Conservation (phyloP, 345 rosid species). For the Eucalyptus virginea region DNA sequence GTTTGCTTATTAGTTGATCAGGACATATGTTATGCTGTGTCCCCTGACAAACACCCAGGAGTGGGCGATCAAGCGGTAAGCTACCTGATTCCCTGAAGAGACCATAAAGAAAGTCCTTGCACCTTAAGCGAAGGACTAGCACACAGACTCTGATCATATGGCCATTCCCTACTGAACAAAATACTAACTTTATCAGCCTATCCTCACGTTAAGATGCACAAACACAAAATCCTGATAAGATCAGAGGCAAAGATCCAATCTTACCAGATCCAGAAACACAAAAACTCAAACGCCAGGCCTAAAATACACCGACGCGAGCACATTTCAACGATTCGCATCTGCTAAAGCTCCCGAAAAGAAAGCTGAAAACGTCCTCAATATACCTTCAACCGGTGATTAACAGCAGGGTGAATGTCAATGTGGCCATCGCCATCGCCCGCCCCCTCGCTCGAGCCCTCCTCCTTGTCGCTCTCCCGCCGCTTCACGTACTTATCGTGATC, state of each 20-base stretch:
- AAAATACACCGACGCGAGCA: not conserved
- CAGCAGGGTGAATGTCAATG: conserved; percentile 96
- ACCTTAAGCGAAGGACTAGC: not conserved
- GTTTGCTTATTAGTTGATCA: not conserved
- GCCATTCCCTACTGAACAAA: not conserved
- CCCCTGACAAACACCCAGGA: not conserved
- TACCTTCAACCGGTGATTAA: conserved; percentile 94
- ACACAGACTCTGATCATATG: not conserved
- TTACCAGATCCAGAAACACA: not conserved
- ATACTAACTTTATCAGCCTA: not conserved
- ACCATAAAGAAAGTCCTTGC: not conserved
- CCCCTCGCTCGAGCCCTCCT: conserved; percentile 49
- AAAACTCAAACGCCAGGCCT: not conserved
- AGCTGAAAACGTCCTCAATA: not conserved
- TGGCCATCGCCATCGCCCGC: conserved; percentile 37
- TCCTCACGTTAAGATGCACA: not conserved
- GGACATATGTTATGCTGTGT: not conserved
- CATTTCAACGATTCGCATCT: not conserved
- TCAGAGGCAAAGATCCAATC: not conserved
- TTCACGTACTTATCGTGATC: conserved; percentile 91
- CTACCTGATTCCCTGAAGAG: not conserved
- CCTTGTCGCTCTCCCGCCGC: conserved; percentile 68
- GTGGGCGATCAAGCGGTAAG: not conserved
- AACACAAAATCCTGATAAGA: not conserved
- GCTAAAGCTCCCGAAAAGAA: not conserved